A percentile compares a stretch with the other conserved stretches of the same genome.
These are phyloP conservation scores for Tephrocybe sp. DNA, from an alignment of 768 basidiomycete genomes.

Conservation along the genomic window DNA sequence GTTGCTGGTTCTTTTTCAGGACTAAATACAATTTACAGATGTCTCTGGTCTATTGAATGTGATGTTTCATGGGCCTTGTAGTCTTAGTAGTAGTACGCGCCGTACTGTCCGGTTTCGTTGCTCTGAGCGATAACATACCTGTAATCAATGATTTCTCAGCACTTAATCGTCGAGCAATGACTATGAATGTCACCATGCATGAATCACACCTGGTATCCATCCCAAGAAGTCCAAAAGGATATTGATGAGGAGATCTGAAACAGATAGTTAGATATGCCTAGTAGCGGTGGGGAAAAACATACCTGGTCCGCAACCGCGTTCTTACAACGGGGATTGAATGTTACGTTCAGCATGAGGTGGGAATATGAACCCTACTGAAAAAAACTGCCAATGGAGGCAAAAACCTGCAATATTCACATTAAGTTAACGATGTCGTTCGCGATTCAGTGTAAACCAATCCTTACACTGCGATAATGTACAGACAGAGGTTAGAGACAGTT, in stretches of 20 bases:
- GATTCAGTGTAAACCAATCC: background rate
- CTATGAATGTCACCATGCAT: conserved; percentile 38
- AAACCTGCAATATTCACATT: background rate
- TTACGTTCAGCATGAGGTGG: background rate
- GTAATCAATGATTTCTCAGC: background rate
- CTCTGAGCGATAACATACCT: background rate
- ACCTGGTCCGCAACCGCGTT: conserved; percentile 14
- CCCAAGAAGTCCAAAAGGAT: conserved; percentile 40
- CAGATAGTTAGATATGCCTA: background rate
- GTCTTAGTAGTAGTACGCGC: no score
- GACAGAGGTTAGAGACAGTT: background rate
- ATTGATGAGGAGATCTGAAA: conserved; percentile 36
- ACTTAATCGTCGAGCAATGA: background rate
- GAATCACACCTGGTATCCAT: conserved; percentile 54
- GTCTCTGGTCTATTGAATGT: no score
- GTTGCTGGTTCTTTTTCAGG: no score
- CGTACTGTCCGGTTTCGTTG: no score
- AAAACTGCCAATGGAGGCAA: conserved; percentile 11
- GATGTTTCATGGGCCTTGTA: no score
- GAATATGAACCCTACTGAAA: conserved; percentile 1
- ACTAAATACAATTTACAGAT: no score
- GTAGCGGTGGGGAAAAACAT: background rate
- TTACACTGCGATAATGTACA: conserved; percentile 10
- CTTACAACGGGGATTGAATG: background rate
- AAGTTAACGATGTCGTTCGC: background rate